Evolutionary conservation across 352 stramenopile species (phyloP).

Genomic region (Pythium biforme): DNA sequence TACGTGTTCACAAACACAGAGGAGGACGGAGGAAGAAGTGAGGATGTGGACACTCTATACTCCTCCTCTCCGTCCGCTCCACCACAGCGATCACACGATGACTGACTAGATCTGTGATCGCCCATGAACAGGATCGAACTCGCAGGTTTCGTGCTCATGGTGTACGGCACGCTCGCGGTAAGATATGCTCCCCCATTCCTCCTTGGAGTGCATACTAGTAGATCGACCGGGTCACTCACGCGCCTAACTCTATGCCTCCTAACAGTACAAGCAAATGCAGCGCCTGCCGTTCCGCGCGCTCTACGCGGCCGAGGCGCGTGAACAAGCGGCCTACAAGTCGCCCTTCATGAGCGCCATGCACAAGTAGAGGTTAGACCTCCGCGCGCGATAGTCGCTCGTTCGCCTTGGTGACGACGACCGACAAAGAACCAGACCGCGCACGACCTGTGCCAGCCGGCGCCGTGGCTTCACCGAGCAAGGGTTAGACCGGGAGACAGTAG

Average conservation of each 20-base stretch:
- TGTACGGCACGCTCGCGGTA: conserved; percentile 77
- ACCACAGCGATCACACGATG: background rate
- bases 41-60: too few relatives aligned
- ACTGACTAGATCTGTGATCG: background rate
- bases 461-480: too few relatives aligned
- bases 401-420: too few relatives aligned
- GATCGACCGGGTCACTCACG: background rate
- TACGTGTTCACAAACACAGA: background rate
- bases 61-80: background rate
- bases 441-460: too few relatives aligned
- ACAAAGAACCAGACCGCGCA: too few relatives aligned
- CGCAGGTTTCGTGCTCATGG: conserved; percentile 71
- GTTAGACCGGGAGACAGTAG: too few relatives aligned
- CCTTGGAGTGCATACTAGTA: background rate
- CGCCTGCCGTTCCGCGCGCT: conserved; percentile 42
- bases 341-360: conserved; percentile 79
- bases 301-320: conserved; percentile 53
- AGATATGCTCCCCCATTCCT: conserved; percentile 19
- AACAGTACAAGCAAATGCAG: conserved; percentile 83
- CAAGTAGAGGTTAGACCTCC: conserved; percentile 38
- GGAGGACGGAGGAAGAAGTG: too few relatives aligned
- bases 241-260: background rate
- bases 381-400: background rate
- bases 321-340: conserved; percentile 51
- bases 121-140: conserved; percentile 56